Percentiles rank a stretch among this genome's conserved stretches.
Evolutionary conservation across 2,329 filamentous ascomycete genomes (phyloP).

Genomic region (Beauveria brongniartii): DNA sequence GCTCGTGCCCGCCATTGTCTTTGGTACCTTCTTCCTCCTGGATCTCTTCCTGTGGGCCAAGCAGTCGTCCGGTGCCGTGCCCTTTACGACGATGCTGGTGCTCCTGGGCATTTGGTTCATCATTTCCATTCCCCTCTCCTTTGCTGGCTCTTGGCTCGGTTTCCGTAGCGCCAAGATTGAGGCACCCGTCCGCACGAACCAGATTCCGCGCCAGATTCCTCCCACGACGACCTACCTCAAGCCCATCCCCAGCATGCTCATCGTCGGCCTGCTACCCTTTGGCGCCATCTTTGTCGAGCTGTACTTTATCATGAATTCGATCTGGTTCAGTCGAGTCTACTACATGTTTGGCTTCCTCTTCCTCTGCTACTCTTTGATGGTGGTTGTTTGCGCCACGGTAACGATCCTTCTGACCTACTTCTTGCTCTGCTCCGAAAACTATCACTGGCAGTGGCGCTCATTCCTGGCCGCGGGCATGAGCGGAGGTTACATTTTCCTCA

Average conservation of each 20-base stretch:
- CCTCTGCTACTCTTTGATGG: slow-evolving; percentile 94
- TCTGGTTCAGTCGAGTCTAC: slow-evolving; percentile 98
- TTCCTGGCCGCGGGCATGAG: slow-evolving; percentile 89
- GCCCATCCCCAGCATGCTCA: slow-evolving; percentile 79
- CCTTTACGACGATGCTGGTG: slow-evolving; percentile 93
- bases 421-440: slow-evolving; percentile 90
- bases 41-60: slow-evolving; percentile 96
- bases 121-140: slow-evolving; percentile 85
- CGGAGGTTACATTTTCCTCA: slow-evolving; percentile 84
- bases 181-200: slow-evolving; percentile 86
- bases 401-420: slow-evolving; percentile 96
- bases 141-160: slow-evolving; percentile 86
- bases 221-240: slow-evolving; percentile 75
- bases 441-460: slow-evolving; percentile 97
- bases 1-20: slow-evolving; percentile 79
- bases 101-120: slow-evolving; percentile 93
- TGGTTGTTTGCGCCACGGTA: slow-evolving; percentile 85
- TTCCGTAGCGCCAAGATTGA: slow-evolving; percentile 69
- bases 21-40: slow-evolving; percentile 81
- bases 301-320: slow-evolving; percentile 98
- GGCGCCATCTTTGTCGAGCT: slow-evolving; percentile 96
- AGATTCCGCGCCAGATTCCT: slow-evolving; percentile 95
- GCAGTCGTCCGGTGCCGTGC: slow-evolving; percentile 84
- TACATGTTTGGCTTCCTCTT: slow-evolving; percentile 99
- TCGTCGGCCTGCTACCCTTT: slow-evolving; percentile 89